phyloP scores from a whole-genome alignment of 2,329 filamentous ascomycete species.

The Paracorniculantispora psalliotae region DNA sequence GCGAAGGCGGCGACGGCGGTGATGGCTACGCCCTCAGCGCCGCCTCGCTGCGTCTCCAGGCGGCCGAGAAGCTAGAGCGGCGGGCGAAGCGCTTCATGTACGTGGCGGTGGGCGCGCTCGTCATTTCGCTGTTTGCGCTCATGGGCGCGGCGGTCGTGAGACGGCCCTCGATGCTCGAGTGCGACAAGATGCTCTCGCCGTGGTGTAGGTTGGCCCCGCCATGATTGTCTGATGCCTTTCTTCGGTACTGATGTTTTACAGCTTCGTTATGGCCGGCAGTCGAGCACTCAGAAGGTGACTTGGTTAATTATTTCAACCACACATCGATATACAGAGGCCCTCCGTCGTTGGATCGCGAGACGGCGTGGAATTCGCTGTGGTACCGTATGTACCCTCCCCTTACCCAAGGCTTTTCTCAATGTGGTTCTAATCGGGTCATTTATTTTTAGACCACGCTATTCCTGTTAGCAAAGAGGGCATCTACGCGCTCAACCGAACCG shows the following conservation, averaged over 20 bases:
- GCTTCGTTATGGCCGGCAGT: slow-evolving; percentile 12
- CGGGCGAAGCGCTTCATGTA: slow-evolving; percentile 7
- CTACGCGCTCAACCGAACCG: slow-evolving; percentile 2
- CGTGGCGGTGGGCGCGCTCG: background rate
- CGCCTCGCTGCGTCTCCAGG: slow-evolving; percentile 2
- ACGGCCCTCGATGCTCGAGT: slow-evolving; percentile 7
- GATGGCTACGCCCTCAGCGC: background rate
- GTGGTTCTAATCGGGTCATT: background rate
- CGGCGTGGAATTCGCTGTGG: slow-evolving; percentile 15
- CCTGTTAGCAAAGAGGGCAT: slow-evolving; percentile 7
- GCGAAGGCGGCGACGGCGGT: background rate
- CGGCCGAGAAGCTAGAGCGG: slow-evolving; percentile 2
- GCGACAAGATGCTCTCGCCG: slow-evolving; percentile 8
- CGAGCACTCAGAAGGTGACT: slow-evolving; percentile 8
- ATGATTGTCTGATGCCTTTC: background rate
- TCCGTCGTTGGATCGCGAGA: slow-evolving; percentile 13
- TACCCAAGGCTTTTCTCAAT: no score
- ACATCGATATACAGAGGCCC: slow-evolving; percentile 15
- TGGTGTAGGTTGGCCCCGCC: slow-evolving; percentile 1
- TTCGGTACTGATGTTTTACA: background rate
- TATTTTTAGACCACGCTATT: slow-evolving; percentile 4
- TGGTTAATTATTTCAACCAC: slow-evolving; percentile 15
- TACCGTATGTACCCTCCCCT: slow-evolving; percentile 7
- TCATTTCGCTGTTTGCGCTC: slow-evolving; percentile 2
- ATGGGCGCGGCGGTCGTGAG: background rate